Evolutionary conservation across 2,329 filamentous ascomycete genomes (phyloP).

Genomic region (Sarocladium strictum): DNA sequence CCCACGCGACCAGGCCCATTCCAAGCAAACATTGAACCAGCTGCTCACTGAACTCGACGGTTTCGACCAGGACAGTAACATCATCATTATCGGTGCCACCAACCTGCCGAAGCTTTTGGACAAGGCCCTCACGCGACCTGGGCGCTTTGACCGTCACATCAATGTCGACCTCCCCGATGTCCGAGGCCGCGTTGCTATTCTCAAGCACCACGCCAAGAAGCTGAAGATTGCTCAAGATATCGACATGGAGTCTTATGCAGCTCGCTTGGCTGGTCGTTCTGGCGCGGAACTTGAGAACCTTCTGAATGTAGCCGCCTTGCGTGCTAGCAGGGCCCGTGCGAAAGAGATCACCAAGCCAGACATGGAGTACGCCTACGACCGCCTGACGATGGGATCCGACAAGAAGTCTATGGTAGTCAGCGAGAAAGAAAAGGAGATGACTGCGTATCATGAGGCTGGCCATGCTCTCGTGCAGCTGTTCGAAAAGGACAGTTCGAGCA

Average conservation of each 20-base stretch:
- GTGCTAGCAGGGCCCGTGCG: slow-evolving; percentile 83
- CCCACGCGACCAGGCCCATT: slow-evolving; percentile 86
- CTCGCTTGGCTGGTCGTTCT: slow-evolving; percentile 85
- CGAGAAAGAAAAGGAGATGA: slow-evolving; percentile 89
- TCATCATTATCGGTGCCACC: slow-evolving; percentile 93
- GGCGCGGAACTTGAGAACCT: slow-evolving; percentile 96
- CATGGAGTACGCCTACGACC: slow-evolving; percentile 97
- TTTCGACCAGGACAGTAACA: slow-evolving; percentile 88
- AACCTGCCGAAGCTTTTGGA: slow-evolving; percentile 94
- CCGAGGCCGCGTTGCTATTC: slow-evolving; percentile 83
- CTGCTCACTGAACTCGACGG: slow-evolving; percentile 94
- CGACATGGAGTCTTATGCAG: slow-evolving; percentile 76
- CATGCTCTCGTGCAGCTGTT: slow-evolving; percentile 89
- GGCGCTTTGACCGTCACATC: slow-evolving; percentile 92
- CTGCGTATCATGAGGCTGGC: slow-evolving; percentile 94
- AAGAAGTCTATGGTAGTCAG: slow-evolving; percentile 83
- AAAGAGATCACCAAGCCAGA: slow-evolving; percentile 69
- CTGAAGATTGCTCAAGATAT: slow-evolving; percentile 76
- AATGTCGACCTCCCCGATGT: slow-evolving; percentile 86
- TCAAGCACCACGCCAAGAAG: slow-evolving; percentile 90
- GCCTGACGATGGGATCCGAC: slow-evolving; percentile 95
- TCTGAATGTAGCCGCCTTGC: slow-evolving; percentile 91
- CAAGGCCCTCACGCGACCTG: slow-evolving; percentile 88
- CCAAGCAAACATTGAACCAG: slow-evolving; percentile 96
- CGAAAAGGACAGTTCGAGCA: slow-evolving; percentile 62